Conservation (phyloP, 2,329 filamentous ascomycete genomes). For the Fusarium scirpi region DNA sequence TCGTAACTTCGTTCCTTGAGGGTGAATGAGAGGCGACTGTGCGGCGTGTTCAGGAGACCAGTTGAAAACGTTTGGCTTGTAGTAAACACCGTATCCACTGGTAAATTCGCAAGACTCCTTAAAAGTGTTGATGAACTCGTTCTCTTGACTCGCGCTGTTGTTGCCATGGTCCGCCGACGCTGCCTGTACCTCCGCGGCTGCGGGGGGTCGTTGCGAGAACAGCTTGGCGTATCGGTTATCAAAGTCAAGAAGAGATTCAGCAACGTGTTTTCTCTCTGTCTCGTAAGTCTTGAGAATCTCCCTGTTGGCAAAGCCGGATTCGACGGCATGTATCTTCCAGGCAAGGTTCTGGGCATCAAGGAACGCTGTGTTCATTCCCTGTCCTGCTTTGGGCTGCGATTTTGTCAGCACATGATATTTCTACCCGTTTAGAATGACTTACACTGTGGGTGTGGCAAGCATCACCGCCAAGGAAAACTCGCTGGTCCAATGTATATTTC, state of each 20-base stretch:
- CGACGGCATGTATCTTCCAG: constrained; percentile 96
- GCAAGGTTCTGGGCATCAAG: constrained; percentile 88
- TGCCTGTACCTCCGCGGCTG: constrained; percentile 77
- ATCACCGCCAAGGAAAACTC: constrained; percentile 81
- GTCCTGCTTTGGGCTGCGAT: constrained; percentile 77
- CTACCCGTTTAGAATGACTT: constrained; percentile 56
- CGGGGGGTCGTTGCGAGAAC: constrained; percentile 83
- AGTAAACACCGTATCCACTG: constrained; percentile 89
- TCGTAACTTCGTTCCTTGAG: constrained; percentile 72
- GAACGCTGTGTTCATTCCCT: constrained; percentile 85
- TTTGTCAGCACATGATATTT: constrained; percentile 33
- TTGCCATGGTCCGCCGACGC: constrained; percentile 60
- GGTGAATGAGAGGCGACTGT: constrained; percentile 76
- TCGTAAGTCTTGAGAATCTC: constrained; percentile 87
- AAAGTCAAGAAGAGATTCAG: constrained; percentile 85
- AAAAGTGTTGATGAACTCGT: constrained; percentile 89
- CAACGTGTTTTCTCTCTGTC: constrained; percentile 84
- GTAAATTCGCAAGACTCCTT: constrained; percentile 94
- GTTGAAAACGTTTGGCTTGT: constrained; percentile 84
- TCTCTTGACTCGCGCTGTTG: constrained; percentile 64
- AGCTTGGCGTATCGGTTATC: constrained; percentile 91
- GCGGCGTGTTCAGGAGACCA: constrained; percentile 81
- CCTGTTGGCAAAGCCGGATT: constrained; percentile 81
- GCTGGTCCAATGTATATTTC: constrained; percentile 73
- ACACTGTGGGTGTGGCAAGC: constrained; percentile 84